Evolutionary conservation across 192 early-diverging fungal genomes (phyloP).

Genomic region (Endogone sp.): DNA sequence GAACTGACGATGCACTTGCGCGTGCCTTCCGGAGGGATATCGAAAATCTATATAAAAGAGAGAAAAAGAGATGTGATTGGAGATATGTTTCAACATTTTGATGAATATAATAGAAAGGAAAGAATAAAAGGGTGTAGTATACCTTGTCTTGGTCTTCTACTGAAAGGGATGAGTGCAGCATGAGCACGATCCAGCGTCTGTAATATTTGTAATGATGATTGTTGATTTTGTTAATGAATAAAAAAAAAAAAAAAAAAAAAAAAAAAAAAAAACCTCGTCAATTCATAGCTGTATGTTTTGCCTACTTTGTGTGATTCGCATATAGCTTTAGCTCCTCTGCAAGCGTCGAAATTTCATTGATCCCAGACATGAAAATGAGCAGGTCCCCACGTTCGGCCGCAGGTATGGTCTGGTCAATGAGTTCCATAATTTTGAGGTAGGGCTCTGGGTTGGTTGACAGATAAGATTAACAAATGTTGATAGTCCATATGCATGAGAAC

Average conservation of each 20-base stretch:
- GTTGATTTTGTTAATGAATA: background rate
- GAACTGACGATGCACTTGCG: constrained; percentile 61
- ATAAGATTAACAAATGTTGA: background rate
- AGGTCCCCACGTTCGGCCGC: constrained; percentile 56
- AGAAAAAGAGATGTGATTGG: too few relatives aligned
- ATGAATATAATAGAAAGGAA: background rate
- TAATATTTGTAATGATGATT: background rate
- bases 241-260: constrained; percentile 4
- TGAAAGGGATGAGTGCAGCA: constrained; percentile 58
- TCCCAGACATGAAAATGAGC: constrained; percentile 60
- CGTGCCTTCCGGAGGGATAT: constrained; percentile 52
- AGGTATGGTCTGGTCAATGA: constrained; percentile 56
- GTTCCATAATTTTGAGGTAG: constrained; percentile 53
- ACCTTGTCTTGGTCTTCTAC: constrained; percentile 66
- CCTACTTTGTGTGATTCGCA: constrained; percentile 50
- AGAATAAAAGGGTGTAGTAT: background rate
- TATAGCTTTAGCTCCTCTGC: constrained; percentile 50
- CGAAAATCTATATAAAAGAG: constrained; percentile 38
- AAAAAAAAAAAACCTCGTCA: too few relatives aligned
- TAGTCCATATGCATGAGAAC: background rate
- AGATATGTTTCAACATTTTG: too few relatives aligned
- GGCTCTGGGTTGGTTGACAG: constrained; percentile 43
- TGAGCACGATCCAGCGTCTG: constrained; percentile 61
- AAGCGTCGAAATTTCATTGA: constrained; percentile 57
- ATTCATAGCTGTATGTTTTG: background rate